Evolutionary conservation across 805 yeast genomes (phyloP), one percentile per base, ranked within the genome.

Genomic region (Barnettozyma sucrosica): DNA sequence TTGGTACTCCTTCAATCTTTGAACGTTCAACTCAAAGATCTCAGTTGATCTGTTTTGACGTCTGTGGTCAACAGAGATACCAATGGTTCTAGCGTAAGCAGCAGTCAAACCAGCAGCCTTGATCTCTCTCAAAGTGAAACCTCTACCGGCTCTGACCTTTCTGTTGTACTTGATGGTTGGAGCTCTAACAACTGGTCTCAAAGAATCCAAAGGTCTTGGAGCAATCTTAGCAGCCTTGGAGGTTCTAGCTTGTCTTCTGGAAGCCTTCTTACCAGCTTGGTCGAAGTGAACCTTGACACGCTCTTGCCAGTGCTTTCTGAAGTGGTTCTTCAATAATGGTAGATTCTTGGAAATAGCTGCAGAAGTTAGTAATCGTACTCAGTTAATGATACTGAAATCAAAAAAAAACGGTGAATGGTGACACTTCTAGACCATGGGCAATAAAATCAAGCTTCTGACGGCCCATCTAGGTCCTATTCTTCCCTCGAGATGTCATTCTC

Each of bases 301-400:
- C 78, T 89, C 96, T 81, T 93, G 98, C 99, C 99, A 93, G 96
- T 92, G 92, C 88, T 92, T 92, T 84, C 97, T 86, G 96, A 92
- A 92, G 83, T 93, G 99, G 85, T 93, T 93, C 85, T 88, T 89
- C 83, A 88, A 86, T 81, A 92, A 80, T 81, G 98, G 96, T 81
- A 89, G 83, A 81, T 92, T 92, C 90, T 93, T 92, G 68, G 93
- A 78, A 83, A 93, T 89, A 78, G 98, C 99, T 92, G 75, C 26
- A 19, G 16, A n/a, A 11, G 44, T 47, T 46, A 46, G 49, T 46
- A 46, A 18, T 25, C 18, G 4, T 11, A 20, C 21, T 36, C 37
- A 11, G 19, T 34, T 34, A 3, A 14, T 18, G 37, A 8, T 18
- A 23, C 36, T 34, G 4, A 6, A 14, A 28, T 28, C 32, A 28